These are phyloP conservation scores for Chaetomiaceae sp. DNA, from an alignment of 2,329 filamentous ascomycete genomes.

Conservation along the genomic window DNA sequence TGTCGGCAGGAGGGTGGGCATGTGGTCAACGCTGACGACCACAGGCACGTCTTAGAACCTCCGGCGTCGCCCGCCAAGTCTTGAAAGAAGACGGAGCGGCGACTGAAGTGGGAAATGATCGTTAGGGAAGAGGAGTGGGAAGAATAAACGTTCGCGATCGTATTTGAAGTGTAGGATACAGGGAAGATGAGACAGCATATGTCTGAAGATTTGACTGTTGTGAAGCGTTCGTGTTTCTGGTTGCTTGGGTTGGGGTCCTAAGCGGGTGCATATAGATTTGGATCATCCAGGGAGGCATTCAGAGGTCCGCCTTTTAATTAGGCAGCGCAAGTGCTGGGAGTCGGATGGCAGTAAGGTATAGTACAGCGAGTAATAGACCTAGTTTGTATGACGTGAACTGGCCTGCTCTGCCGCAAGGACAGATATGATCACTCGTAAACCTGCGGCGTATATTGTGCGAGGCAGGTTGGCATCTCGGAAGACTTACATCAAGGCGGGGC, in stretches of 20 bases:
- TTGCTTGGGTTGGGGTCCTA: not conserved
- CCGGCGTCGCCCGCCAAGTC: constrained; percentile 37
- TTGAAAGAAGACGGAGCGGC: not conserved
- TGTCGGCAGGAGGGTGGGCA: constrained; percentile 75
- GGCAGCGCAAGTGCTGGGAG: not conserved
- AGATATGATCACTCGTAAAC: too few species aligned
- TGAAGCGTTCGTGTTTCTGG: constrained; percentile 1
- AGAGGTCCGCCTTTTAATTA: not conserved
- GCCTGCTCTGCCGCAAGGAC: too few species aligned
- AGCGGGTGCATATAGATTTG: constrained; percentile 8
- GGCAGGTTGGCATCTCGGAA: too few species aligned
- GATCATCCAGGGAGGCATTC: not conserved
- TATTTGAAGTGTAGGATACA: constrained; percentile 5
- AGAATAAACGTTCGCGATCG: not conserved
- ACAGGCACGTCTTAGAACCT: constrained; percentile 81
- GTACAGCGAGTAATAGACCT: not conserved
- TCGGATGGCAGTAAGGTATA: not conserved
- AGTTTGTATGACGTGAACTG: not conserved
- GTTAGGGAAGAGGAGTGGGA: not conserved
- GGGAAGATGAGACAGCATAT: not conserved
- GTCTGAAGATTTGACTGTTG: not conserved
- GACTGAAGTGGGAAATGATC: not conserved
- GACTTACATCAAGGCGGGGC: too few species aligned
- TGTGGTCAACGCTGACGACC: constrained; percentile 68
- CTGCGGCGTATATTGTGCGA: too few species aligned